Conservation (phyloP, 2,329 filamentous ascomycete species). For the Fusarium begoniae region DNA sequence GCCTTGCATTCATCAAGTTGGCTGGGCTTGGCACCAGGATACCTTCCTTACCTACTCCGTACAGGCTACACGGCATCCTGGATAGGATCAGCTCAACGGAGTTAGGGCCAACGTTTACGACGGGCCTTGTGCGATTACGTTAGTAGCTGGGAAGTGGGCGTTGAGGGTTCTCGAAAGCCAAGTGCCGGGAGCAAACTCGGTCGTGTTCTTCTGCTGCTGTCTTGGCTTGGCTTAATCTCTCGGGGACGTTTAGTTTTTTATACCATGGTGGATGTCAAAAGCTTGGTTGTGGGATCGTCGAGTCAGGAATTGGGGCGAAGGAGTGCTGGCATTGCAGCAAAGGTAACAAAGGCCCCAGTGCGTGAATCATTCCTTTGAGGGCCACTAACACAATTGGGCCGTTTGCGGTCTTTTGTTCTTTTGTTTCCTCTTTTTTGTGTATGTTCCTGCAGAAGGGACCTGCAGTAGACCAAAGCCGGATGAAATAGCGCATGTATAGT, state of each 20-base stretch:
- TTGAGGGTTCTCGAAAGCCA: constrained; percentile 18
- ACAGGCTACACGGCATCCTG: constrained; percentile 6
- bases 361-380: constrained; percentile 10
- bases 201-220: neutral
- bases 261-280: constrained; percentile 14
- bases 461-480: constrained; percentile 24
- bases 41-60: neutral
- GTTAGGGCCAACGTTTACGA: neutral
- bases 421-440: constrained; percentile 12
- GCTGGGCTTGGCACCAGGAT: constrained; percentile 17
- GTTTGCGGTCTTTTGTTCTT: constrained; percentile 16
- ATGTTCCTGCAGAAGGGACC: constrained; percentile 34
- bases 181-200: constrained; percentile 15
- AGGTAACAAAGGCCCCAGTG: neutral
- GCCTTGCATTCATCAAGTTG: constrained; percentile 15
- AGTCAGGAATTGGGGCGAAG: constrained; percentile 16
- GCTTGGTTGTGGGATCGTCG: constrained; percentile 20
- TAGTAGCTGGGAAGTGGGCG: neutral
- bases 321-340: neutral
- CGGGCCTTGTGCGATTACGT: constrained; percentile 12
- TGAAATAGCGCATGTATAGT: constrained; percentile 15
- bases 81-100: constrained; percentile 3
- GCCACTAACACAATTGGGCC: constrained; percentile 15
- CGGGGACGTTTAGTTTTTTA: constrained; percentile 9
- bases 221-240: constrained; percentile 30